These are phyloP conservation scores for Gossypium davidsonii DNA, from an alignment of 441 rosid species.

Conservation along the genomic window DNA sequence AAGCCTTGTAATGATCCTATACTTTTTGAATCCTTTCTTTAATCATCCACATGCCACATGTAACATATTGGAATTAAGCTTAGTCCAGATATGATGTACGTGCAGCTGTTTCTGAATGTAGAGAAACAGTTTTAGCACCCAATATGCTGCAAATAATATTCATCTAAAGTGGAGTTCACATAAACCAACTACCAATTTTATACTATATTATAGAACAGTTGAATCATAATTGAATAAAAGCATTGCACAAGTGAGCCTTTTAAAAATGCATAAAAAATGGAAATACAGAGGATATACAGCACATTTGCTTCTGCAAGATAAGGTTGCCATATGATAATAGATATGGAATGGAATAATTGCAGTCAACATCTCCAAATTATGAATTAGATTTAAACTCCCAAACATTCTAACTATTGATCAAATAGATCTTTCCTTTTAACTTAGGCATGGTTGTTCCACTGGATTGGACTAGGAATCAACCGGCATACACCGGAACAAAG, in stretches of 20 bases:
- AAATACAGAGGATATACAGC: constrained; percentile 1
- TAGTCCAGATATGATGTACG: neutral
- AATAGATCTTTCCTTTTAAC: too few relatives aligned
- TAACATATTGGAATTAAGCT: neutral
- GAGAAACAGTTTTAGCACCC: neutral
- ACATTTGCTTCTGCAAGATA: neutral
- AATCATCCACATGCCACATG: neutral
- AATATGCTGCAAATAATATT: neutral
- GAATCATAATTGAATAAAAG: neutral
- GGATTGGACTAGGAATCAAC: too few relatives aligned
- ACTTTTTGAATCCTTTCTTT: neutral
- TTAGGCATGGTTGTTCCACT: too few relatives aligned
- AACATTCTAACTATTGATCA: neutral
- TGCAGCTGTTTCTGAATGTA: neutral
- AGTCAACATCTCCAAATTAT: too few relatives aligned
- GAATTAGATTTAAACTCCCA: neutral
- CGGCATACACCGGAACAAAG: too few relatives aligned
- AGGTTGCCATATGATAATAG: neutral
- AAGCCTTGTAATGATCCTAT: neutral
- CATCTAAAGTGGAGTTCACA: constrained; percentile 6
- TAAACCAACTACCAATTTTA: neutral
- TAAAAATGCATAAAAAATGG: neutral
- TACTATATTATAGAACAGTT: neutral
- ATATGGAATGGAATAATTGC: too few relatives aligned
- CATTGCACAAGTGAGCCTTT: neutral